Base-by-base conservation (phyloP, 345 rosid genomes). In the Crucihimalaya himalaica region DNA sequence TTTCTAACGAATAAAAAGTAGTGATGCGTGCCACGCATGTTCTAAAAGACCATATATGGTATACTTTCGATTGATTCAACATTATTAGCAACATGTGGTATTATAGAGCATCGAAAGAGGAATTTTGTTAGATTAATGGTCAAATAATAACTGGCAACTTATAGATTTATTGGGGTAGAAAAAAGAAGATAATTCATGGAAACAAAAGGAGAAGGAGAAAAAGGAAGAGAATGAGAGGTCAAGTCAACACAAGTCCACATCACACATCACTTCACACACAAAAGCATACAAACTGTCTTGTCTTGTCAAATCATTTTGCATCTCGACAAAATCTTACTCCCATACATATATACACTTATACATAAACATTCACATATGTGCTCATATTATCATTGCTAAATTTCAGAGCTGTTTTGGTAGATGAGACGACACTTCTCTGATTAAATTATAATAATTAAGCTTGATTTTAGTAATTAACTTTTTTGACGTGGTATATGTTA, bases 241-340 rank as follows among this genome's bases (percentile, higher is more conserved):
- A 77, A 77, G 71, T 77, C 80, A 77, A 63, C 58, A 52, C 15
- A 59, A 46, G 68, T 75, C 68, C 8, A 75, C 80, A 77, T 77
- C 80, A 77, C 55, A 77, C 55, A 52, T 77, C 80, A 70, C 60
- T 63, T 70, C 75, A 25, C 66, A 77, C 64, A 52, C 78, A 74
- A 57, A 62, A 70, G 70, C 47, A 76, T 76, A 70, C 51, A 27
- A 43, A 46, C 23, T 51, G 75, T 63, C 80, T 63, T 70, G 80
- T 76, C 80, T 56, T 70, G 80, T 77, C 80, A 77, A 70, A 77
- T 77, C 76, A 70, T 70, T 67, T 64, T 56, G 62, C 48, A 46
- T 55, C 72, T 48, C 66, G 39, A 70, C 72, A 77, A 77, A 40
- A 75, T 52, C 64, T 75, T 54, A 60, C 63, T 75, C 69, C 47